Evolutionary conservation across 345 rosid species (phyloP), one percentile per base, ranked within the genome.

Genomic region (Cardamine resedifolia): DNA sequence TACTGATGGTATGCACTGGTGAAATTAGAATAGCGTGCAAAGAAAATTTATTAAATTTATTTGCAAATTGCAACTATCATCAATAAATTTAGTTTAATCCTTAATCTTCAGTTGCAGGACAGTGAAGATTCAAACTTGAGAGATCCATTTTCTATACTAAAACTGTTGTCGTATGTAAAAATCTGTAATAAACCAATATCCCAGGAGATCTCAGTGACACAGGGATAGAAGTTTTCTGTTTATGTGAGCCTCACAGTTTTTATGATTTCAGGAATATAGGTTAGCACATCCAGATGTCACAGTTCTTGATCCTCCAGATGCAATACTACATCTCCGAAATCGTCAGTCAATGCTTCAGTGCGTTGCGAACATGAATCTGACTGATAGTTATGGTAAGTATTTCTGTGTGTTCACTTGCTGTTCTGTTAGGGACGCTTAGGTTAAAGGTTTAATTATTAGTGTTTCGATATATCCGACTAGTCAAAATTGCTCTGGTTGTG

Each of bases 221-320:
- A 56, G 60, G 3, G 20, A 30, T n/a, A 55, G 3, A 55, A 7
- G 10, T 55, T 55, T 58, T 15, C n/a, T n/a, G n/a, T n/a, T n/a
- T 18, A 9, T 5, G 44, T 31, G 43, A 20, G 27, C 27, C 45
- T 58, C 10, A 58, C 10, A 10, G 16, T 34, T 19, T 58, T 10
- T 58, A 19, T 36, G 1, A 58, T 58, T 58, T 20, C 63, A 58
- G 63, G 63, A 58, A 20, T 58, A 34, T 58, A 58, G 63, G 28
- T 10, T 58, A 33, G 28, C 44, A 58, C 63, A 58, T 58, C 63
- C 63, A 58, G 63, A 58, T 58, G 63, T 58, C 28, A 58, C 45
- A 34, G 63, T 58, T 58, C 44, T 58, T 12, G 63, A 58, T 20
- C 63, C 63, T 58, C 63, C 63, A 58, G 63, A 34, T 58, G 63